Percentiles rank a stretch among this genome's conserved stretches.
Conservation (phyloP, 2,329 filamentous ascomycete species). For the Alternaria hordeiaustralica region DNA sequence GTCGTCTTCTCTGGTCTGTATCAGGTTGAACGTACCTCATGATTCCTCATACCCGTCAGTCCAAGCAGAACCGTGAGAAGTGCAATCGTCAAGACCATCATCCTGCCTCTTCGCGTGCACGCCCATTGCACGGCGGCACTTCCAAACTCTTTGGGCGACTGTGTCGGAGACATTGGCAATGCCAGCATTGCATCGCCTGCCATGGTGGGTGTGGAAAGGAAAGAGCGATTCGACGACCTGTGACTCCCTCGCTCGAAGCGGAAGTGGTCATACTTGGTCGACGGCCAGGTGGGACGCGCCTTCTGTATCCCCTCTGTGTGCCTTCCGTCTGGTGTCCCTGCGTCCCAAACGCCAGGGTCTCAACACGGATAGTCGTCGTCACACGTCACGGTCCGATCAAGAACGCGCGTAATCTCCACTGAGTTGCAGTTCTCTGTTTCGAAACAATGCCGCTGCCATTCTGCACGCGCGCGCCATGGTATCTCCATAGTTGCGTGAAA, state of each 20-base stretch:
- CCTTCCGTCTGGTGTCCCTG: not conserved
- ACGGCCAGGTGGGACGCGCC: not conserved
- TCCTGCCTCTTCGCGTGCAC: slow-evolving; percentile 39
- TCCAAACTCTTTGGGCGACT: slow-evolving; percentile 29
- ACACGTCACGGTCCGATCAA: slow-evolving; percentile 11
- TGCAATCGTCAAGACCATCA: slow-evolving; percentile 26
- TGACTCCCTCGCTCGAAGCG: not conserved
- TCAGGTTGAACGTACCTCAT: slow-evolving; percentile 22
- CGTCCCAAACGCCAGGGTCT: not conserved
- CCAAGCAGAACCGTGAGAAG: slow-evolving; percentile 30
- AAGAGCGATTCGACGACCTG: not conserved
- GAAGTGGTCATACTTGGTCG: not conserved
- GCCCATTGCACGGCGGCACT: slow-evolving; percentile 40
- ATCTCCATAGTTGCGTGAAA: too few relatives aligned
- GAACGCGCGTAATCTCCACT: slow-evolving; percentile 12
- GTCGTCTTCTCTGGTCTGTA: not conserved
- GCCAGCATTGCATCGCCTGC: slow-evolving; percentile 30
- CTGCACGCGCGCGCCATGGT: not conserved
- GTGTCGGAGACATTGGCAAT: slow-evolving; percentile 35
- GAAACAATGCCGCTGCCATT: not conserved
- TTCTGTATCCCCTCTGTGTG: not conserved
- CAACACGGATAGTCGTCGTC: not conserved
- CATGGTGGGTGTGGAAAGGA: slow-evolving; percentile 15
- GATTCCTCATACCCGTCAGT: slow-evolving; percentile 24
- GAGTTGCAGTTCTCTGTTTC: not conserved